Percentiles rank a stretch among this genome's conserved stretches.
Evolutionary conservation across 176 grass and related monocot genomes (phyloP).

Genomic region (Poa annua): DNA sequence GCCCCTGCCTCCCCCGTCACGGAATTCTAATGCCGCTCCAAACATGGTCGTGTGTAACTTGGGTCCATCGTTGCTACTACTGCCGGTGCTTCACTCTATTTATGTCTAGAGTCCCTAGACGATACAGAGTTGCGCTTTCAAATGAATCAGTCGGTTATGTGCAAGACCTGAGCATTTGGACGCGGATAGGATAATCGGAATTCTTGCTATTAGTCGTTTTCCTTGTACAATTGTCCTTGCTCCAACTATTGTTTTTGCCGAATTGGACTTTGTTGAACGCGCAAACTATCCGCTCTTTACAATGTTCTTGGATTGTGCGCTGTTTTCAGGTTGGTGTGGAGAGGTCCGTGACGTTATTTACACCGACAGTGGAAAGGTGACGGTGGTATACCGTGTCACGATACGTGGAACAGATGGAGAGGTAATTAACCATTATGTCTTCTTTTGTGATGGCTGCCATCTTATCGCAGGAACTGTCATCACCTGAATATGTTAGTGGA

Average conservation of each 20-base stretch:
- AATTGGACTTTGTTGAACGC: neutral
- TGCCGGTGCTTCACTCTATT: too few species aligned
- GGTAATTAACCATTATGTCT: constrained; percentile 41
- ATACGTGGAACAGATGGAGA: constrained; percentile 78
- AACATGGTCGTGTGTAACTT: neutral
- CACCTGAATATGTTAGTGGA: too few species aligned
- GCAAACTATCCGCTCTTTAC: neutral
- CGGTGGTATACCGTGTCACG: constrained; percentile 77
- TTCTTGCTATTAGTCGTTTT: neutral
- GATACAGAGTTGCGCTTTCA: too few species aligned
- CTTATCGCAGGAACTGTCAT: too few species aligned
- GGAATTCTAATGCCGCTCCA: neutral
- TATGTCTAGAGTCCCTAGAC: too few species aligned
- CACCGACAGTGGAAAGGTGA: constrained; percentile 59
- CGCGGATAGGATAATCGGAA: neutral
- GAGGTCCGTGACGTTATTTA: constrained; percentile 84
- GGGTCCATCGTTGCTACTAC: neutral
- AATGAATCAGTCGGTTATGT: too few species aligned
- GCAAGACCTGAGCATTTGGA: neutral
- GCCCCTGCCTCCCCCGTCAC: neutral
- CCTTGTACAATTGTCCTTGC: neutral
- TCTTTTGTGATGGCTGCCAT: neutral
- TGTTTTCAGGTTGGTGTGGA: constrained; percentile 76
- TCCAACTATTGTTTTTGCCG: neutral
- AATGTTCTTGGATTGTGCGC: neutral